phyloP scores from a whole-genome alignment of 2,329 filamentous ascomycete species.

The Aspergillus candidus region DNA sequence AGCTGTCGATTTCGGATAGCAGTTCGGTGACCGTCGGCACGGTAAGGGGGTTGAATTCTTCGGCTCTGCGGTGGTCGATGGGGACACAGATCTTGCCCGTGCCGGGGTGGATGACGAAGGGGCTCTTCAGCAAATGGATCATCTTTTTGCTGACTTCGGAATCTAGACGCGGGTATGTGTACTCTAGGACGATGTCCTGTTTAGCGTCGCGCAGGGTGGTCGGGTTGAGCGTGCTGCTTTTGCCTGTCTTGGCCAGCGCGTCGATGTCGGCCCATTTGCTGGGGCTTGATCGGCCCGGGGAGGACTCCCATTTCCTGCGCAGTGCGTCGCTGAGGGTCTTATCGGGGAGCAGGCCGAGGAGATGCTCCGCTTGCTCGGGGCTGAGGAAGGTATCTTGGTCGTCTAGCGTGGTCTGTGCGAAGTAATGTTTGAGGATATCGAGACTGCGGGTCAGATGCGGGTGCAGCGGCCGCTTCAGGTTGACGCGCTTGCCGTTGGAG shows the following conservation, averaged over 20 bases:
- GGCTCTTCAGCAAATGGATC: constrained; percentile 95
- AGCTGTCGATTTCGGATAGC: constrained; percentile 78
- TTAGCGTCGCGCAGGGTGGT: constrained; percentile 77
- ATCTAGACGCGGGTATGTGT: constrained; percentile 95
- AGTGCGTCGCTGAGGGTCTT: constrained; percentile 68
- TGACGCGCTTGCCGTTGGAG: constrained; percentile 80
- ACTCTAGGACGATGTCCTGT: constrained; percentile 93
- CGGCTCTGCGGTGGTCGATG: constrained; percentile 68
- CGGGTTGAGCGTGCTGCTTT: constrained; percentile 64
- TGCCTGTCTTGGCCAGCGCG: constrained; percentile 68
- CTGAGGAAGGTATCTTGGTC: constrained; percentile 81
- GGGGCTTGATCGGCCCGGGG: constrained; percentile 67
- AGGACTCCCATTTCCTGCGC: constrained; percentile 83
- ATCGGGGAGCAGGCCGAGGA: constrained; percentile 82
- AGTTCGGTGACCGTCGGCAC: constrained; percentile 88
- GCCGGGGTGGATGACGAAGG: constrained; percentile 92
- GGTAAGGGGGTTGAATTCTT: constrained; percentile 75
- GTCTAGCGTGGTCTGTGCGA: constrained; percentile 72
- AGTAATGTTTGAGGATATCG: constrained; percentile 75
- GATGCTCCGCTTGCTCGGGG: constrained; percentile 63
- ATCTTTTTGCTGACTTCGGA: constrained; percentile 96
- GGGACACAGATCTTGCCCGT: constrained; percentile 94
- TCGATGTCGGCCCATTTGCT: constrained; percentile 96
- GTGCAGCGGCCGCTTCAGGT: constrained; percentile 76
- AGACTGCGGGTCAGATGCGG: constrained; percentile 83